Percentiles rank a stretch among this genome's conserved stretches.
phyloP scores from a whole-genome alignment of 805 yeast genomes.

The Starmerella apis region DNA sequence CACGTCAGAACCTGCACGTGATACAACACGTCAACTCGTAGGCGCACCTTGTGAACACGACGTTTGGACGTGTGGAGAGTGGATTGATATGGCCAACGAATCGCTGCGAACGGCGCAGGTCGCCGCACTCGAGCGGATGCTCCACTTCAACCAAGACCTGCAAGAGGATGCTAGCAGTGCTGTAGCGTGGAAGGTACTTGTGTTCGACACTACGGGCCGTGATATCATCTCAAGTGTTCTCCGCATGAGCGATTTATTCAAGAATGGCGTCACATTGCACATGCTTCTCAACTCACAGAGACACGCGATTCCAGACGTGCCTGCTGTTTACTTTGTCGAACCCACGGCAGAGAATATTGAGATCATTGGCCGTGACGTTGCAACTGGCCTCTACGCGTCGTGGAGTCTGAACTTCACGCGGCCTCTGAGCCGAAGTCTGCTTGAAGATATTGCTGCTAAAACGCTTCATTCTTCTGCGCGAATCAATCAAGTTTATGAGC shows the following conservation, averaged over 20 bases:
- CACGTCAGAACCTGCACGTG: background rate
- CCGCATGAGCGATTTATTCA: conserved; percentile 79
- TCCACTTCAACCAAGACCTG: conserved; percentile 62
- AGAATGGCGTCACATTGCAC: conserved; percentile 88
- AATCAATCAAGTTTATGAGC: conserved; percentile 86
- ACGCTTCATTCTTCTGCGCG: conserved; percentile 55
- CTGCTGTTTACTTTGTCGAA: conserved; percentile 81
- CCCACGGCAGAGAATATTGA: conserved; percentile 73
- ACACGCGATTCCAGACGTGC: conserved; percentile 85
- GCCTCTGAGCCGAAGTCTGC: conserved; percentile 58
- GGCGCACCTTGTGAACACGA: background rate
- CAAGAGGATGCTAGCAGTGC: conserved; percentile 20
- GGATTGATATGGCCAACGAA: conserved; percentile 3
- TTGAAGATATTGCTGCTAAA: conserved; percentile 82
- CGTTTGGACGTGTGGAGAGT: background rate
- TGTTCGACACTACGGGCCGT: conserved; percentile 71
- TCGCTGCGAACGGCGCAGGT: conserved; percentile 31
- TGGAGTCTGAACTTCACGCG: conserved; percentile 82
- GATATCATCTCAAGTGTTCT: conserved; percentile 83
- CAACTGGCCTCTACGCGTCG: conserved; percentile 62
- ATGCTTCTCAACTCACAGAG: conserved; percentile 60
- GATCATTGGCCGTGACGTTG: conserved; percentile 60
- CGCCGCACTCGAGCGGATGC: conserved; percentile 65
- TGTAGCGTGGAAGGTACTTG: conserved; percentile 71
- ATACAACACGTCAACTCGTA: conserved; percentile 1